phyloP scores from a whole-genome alignment of 768 basidiomycete genomes.

The Suillus tomentosus region DNA sequence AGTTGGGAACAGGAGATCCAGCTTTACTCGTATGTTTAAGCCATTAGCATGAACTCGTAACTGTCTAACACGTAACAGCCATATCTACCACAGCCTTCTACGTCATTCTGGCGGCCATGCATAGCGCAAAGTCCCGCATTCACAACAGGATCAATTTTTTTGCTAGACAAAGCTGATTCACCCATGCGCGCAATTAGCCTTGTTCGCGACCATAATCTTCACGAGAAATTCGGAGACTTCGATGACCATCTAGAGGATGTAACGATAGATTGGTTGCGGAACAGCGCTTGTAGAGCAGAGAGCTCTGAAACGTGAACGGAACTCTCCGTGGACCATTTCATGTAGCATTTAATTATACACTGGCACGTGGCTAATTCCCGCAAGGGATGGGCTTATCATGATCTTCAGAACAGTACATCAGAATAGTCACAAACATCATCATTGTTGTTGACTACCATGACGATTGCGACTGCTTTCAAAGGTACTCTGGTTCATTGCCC shows the following conservation, averaged over 20 bases:
- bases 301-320: constrained; percentile 17
- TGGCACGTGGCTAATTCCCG: neutral
- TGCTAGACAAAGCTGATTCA: constrained; percentile 46
- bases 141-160: constrained; percentile 44
- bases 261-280: constrained; percentile 50
- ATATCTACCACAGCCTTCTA: constrained; percentile 44
- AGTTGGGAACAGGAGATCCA: constrained; percentile 51
- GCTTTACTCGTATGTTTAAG: constrained; percentile 56
- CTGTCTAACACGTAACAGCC: constrained; percentile 40
- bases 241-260: constrained; percentile 83
- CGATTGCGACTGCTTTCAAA: constrained; percentile 30
- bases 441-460: constrained; percentile 14
- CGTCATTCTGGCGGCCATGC: constrained; percentile 50
- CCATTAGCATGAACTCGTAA: neutral
- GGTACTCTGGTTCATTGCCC: constrained; percentile 65
- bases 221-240: constrained; percentile 72
- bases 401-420: neutral
- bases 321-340: neutral
- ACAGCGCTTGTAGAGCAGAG: constrained; percentile 34
- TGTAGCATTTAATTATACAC: neutral
- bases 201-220: constrained; percentile 51
- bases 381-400: neutral
- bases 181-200: constrained; percentile 50
- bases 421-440: constrained; percentile 6
- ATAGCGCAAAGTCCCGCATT: constrained; percentile 44